Percentiles rank a stretch among this genome's conserved stretches.
These are phyloP conservation scores for Claviceps lovelessii DNA, from an alignment of 2,329 filamentous ascomycete genomes.

Conservation along the genomic window DNA sequence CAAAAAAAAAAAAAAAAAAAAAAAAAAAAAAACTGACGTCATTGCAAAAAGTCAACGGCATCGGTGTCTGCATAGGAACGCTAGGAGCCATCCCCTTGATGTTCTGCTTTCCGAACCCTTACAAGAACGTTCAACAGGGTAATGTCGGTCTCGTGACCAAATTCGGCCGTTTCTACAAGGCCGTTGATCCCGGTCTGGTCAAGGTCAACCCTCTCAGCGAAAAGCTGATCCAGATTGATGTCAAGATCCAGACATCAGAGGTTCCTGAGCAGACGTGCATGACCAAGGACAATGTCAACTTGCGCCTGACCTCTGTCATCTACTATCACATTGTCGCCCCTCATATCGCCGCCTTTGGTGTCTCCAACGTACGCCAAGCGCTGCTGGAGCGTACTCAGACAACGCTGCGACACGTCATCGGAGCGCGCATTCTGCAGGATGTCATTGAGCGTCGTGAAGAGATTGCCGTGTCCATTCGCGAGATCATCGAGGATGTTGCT, in stretches of 20 bases:
- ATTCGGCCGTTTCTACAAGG: slow-evolving; percentile 88
- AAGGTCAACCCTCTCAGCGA: slow-evolving; percentile 96
- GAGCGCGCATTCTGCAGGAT: slow-evolving; percentile 88
- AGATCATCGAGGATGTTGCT: slow-evolving; percentile 95
- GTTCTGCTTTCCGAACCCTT: slow-evolving; percentile 84
- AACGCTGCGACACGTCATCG: slow-evolving; percentile 90
- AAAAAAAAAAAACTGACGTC: background rate
- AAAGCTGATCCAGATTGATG: slow-evolving; percentile 78
- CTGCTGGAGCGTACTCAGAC: slow-evolving; percentile 96
- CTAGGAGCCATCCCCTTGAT: slow-evolving; percentile 84
- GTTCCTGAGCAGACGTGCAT: slow-evolving; percentile 95
- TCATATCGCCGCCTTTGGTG: slow-evolving; percentile 94
- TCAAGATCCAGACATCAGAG: slow-evolving; percentile 98
- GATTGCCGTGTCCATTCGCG: slow-evolving; percentile 83
- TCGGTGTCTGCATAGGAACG: slow-evolving; percentile 64
- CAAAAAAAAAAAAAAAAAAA: background rate
- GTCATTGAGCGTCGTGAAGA: slow-evolving; percentile 98
- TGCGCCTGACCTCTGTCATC: slow-evolving; percentile 90
- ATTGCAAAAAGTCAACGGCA: slow-evolving; percentile 45
- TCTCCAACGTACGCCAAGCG: slow-evolving; percentile 87
- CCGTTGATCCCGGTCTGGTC: slow-evolving; percentile 90
- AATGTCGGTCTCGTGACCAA: slow-evolving; percentile 92
- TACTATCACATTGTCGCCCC: slow-evolving; percentile 96
- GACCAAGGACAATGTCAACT: slow-evolving; percentile 97
- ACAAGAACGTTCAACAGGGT: slow-evolving; percentile 81